These are phyloP conservation scores for Calonectria pseudoturangicola DNA, from an alignment of 2,329 filamentous ascomycete species.

Conservation along the genomic window DNA sequence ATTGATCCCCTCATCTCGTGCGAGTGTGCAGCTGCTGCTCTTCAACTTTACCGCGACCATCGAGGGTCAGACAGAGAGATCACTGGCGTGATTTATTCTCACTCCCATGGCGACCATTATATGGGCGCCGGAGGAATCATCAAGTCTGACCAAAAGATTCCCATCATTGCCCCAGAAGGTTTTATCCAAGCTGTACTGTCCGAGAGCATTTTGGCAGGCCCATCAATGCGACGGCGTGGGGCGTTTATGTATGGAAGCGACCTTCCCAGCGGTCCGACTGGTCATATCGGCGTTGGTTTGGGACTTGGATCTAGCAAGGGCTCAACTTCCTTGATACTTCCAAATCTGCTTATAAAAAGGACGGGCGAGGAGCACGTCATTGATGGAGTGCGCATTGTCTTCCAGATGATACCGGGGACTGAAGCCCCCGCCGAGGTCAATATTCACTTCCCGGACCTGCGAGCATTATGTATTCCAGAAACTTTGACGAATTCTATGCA, in stretches of 20 bases:
- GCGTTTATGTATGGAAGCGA: conserved; percentile 63
- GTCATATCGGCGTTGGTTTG: conserved; percentile 62
- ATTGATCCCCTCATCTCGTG: conserved; percentile 33
- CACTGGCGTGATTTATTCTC: conserved; percentile 27
- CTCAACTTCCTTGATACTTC: conserved; percentile 49
- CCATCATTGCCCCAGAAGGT: conserved; percentile 60
- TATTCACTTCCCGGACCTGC: conserved; percentile 61
- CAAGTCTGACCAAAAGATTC: background rate
- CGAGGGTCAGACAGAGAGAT: conserved; percentile 9
- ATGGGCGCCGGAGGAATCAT: conserved; percentile 27
- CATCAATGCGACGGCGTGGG: conserved; percentile 61
- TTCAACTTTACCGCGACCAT: conserved; percentile 21
- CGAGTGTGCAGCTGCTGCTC: conserved; percentile 29
- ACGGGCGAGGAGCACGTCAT: conserved; percentile 57
- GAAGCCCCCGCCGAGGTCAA: conserved; percentile 66
- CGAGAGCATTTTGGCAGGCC: conserved; percentile 63
- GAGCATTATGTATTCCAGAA: conserved; percentile 62
- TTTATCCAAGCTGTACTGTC: conserved; percentile 62
- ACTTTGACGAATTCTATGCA: conserved; percentile 63
- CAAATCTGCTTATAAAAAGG: conserved; percentile 16
- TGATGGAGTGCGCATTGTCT: conserved; percentile 61
- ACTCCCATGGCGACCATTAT: conserved; percentile 35
- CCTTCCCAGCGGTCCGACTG: conserved; percentile 54
- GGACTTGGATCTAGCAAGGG: conserved; percentile 57
- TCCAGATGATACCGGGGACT: conserved; percentile 64